phyloP scores from a whole-genome alignment of 1,139 yeast genomes.

The Hanseniaspora sp. region DNA sequence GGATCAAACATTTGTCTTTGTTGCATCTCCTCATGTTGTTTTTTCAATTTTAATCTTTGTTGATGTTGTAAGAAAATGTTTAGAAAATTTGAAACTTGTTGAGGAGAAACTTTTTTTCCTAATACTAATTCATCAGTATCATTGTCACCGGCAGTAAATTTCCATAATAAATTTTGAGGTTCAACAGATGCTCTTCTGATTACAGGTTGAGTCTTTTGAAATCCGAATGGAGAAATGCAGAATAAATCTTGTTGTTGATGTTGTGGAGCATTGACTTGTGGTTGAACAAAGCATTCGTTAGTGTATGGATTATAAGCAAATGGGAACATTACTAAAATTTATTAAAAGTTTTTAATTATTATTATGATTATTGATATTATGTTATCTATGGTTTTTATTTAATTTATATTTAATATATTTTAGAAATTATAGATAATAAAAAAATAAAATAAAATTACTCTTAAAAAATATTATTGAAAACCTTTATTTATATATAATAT shows the following conservation, averaged over 20 bases:
- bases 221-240: background rate
- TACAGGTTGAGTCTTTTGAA: background rate
- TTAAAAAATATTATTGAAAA: no score
- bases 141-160: background rate
- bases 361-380: background rate
- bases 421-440: no score
- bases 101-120: background rate
- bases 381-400: background rate
- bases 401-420: no score
- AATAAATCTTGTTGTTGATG: background rate
- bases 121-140: background rate
- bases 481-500: no score
- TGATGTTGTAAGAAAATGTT: background rate
- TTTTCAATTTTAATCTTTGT: background rate
- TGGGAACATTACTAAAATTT: background rate
- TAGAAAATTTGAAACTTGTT: background rate
- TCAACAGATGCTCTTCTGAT: background rate
- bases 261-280: background rate
- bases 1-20: conserved; percentile 6
- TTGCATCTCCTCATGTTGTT: background rate
- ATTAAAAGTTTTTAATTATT: background rate
- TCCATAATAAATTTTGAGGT: conserved; percentile 1
- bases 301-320: conserved; percentile 1
- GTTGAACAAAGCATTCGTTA: background rate
- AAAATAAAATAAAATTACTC: no score